These are phyloP conservation scores for Teunomyces funiuensis DNA, from an alignment of 805 yeast genomes.

Conservation along the genomic window DNA sequence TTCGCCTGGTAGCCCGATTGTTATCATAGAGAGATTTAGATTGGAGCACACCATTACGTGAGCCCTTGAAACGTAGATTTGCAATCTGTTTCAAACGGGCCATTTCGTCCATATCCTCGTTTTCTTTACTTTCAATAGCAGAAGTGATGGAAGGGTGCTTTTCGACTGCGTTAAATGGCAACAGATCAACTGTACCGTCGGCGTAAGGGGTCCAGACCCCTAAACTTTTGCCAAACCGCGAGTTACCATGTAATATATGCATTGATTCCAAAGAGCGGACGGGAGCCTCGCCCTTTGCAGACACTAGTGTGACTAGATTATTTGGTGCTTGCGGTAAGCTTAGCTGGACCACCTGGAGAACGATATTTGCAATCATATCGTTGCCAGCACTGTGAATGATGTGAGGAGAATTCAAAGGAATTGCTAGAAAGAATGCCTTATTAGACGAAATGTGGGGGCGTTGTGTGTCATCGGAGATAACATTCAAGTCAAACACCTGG, in stretches of 20 bases:
- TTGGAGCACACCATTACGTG: constrained; percentile 32
- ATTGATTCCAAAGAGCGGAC: constrained; percentile 51
- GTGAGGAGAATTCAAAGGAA: constrained; percentile 67
- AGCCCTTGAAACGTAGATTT: constrained; percentile 62
- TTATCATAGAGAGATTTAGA: constrained; percentile 43
- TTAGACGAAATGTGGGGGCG: constrained; percentile 51
- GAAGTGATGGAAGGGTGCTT: constrained; percentile 39
- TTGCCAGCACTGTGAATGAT: constrained; percentile 55
- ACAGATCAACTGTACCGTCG: constrained; percentile 59
- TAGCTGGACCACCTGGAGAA: constrained; percentile 60
- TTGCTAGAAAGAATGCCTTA: constrained; percentile 62
- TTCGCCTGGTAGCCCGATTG: constrained; percentile 16
- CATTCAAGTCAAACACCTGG: constrained; percentile 60
- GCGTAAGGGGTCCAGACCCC: constrained; percentile 80
- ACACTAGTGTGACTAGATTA: constrained; percentile 35
- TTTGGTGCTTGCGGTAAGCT: constrained; percentile 48
- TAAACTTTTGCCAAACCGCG: constrained; percentile 58
- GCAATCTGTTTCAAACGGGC: constrained; percentile 44
- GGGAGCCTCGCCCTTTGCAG: constrained; percentile 39
- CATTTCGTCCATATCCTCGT: constrained; percentile 11
- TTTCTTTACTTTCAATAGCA: constrained; percentile 5
- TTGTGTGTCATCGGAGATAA: constrained; percentile 12
- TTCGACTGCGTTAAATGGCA: constrained; percentile 53
- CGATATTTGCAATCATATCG: constrained; percentile 47
- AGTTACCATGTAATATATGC: constrained; percentile 58